Evolutionary conservation across 345 rosid species (phyloP).

Genomic region (Psidium friedrichsthalianum): DNA sequence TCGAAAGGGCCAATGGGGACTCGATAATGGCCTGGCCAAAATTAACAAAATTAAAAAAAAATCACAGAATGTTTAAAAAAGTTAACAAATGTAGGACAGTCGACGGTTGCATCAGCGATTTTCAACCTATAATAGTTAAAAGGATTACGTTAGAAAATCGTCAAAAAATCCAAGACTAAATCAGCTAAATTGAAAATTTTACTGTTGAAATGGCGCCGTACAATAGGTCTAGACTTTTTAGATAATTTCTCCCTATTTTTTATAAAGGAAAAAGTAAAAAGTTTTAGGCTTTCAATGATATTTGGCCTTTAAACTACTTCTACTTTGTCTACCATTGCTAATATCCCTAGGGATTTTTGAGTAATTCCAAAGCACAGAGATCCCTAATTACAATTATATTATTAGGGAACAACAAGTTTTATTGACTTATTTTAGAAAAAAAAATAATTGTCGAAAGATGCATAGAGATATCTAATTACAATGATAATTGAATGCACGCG

Average conservation of each 20-base stretch:
- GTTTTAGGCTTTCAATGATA: not conserved
- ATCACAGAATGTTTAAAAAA: too few species aligned
- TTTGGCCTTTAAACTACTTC: not conserved
- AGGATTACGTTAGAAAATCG: not conserved
- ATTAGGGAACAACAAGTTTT: not conserved
- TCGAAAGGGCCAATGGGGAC: not conserved
- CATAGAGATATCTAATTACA: not conserved
- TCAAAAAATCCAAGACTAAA: not conserved
- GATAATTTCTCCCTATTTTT: not conserved
- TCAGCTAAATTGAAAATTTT: not conserved
- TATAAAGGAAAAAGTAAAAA: not conserved
- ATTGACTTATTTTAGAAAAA: not conserved
- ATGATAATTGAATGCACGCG: not conserved
- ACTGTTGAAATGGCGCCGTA: not conserved
- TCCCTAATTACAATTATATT: not conserved
- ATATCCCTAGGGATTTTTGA: not conserved
- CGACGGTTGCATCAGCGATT: not conserved
- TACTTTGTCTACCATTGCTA: not conserved
- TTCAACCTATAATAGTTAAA: rapidly evolving
- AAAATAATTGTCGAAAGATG: not conserved
- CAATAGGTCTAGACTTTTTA: not conserved
- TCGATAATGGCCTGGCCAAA: not conserved
- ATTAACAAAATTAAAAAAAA: too few species aligned
- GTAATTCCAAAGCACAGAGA: too few species aligned
- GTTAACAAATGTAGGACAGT: too few species aligned